Evolutionary conservation across 1,284 basidiomycete species (phyloP).

Genomic region (Marasmius oreades): DNA sequence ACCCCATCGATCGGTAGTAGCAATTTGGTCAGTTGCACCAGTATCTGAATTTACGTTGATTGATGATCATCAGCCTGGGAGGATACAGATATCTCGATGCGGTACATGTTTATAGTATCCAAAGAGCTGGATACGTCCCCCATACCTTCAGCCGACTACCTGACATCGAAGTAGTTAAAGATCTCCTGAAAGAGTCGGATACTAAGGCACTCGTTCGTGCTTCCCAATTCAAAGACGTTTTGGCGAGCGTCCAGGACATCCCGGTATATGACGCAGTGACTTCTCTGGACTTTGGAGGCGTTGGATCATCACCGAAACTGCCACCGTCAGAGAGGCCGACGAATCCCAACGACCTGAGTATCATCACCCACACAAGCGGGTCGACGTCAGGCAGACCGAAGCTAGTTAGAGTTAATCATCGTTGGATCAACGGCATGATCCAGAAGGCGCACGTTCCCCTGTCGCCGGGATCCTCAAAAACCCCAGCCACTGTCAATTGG

Average conservation of each 20-base stretch:
- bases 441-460: slow-evolving; percentile 23
- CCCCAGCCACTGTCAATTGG: not conserved
- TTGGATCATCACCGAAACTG: not conserved
- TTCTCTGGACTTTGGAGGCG: not conserved
- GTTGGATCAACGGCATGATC: slow-evolving; percentile 47
- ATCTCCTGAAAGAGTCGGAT: too few relatives aligned
- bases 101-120: too few relatives aligned
- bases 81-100: too few relatives aligned
- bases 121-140: too few relatives aligned
- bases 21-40: too few relatives aligned
- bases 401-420: slow-evolving; percentile 57
- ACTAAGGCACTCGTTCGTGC: slow-evolving; percentile 49
- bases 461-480: not conserved
- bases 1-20: too few relatives aligned
- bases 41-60: too few relatives aligned
- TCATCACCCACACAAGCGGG: slow-evolving; percentile 70
- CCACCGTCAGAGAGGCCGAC: slow-evolving; percentile 39
- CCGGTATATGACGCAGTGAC: not conserved
- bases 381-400: too few relatives aligned
- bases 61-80: too few relatives aligned
- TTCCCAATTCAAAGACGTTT: slow-evolving; percentile 18
- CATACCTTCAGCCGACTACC: too few relatives aligned
- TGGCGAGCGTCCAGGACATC: slow-evolving; percentile 28
- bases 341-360: slow-evolving; percentile 38
- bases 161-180: too few relatives aligned